phyloP scores from a whole-genome alignment of 441 rosid genomes.

The Viola pubescens region DNA sequence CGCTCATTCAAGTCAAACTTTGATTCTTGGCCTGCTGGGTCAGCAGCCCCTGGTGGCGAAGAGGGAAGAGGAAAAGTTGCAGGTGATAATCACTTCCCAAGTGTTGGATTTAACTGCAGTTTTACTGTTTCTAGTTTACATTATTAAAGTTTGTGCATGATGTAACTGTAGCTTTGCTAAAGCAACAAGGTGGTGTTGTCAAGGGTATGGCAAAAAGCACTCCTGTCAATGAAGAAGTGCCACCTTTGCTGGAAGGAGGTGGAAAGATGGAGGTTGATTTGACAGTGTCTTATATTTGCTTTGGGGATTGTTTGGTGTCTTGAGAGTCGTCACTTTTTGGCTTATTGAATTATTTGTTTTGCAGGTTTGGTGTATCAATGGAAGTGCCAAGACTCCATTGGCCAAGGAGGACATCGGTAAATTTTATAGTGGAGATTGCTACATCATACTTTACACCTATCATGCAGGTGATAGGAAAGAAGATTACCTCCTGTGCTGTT shows the following conservation, averaged over 20 bases:
- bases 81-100: constrained; percentile 35
- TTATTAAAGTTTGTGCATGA: constrained; percentile 24
- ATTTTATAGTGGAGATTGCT: constrained; percentile 97
- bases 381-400: constrained; percentile 72
- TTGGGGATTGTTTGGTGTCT: constrained; percentile 13
- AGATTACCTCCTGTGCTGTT: constrained; percentile 76
- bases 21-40: constrained; percentile 93
- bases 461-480: constrained; percentile 97
- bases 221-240: constrained; percentile 83
- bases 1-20: constrained; percentile 87
- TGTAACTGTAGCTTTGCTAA: constrained; percentile 65
- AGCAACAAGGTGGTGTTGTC: constrained; percentile 95
- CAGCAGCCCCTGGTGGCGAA: constrained; percentile 67
- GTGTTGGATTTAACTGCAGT: constrained; percentile 11
- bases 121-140: constrained; percentile 9
- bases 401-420: constrained; percentile 86
- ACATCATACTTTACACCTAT: constrained; percentile 76
- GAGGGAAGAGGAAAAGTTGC: constrained; percentile 99
- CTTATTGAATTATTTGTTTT: constrained; percentile 17
- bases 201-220: constrained; percentile 72
- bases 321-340: not conserved
- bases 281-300: constrained; percentile 15
- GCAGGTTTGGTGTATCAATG: constrained; percentile 89
- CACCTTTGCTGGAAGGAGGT: constrained; percentile 93
- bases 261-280: constrained; percentile 91